These are phyloP conservation scores for Morella rubra DNA, from an alignment of 306 rosid genomes.

Conservation along the genomic window DNA sequence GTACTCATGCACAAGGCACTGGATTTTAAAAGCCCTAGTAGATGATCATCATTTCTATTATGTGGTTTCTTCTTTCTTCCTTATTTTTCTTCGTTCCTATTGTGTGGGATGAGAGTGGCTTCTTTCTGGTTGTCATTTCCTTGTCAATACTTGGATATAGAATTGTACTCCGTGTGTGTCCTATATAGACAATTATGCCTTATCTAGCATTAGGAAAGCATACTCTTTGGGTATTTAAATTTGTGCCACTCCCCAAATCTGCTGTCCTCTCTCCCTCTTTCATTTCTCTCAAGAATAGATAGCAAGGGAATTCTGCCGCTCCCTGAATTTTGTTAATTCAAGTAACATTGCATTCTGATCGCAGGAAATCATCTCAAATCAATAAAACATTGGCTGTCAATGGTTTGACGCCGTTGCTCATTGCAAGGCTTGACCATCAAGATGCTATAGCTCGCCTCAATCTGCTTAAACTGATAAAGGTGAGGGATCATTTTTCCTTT, in stretches of 20 bases:
- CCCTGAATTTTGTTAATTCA: background rate
- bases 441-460: conserved; percentile 99
- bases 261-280: no score
- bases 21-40: background rate
- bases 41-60: background rate
- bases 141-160: background rate
- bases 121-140: no score
- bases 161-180: background rate
- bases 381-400: conserved; percentile 94
- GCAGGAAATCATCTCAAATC: conserved; percentile 95
- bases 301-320: background rate
- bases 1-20: background rate
- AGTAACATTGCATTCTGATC: conserved; percentile 22
- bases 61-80: background rate
- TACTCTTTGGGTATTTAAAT: background rate
- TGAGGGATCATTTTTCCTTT: conserved; percentile 12
- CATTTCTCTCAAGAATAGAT: background rate
- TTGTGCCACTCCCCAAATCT: background rate
- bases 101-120: background rate
- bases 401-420: conserved; percentile 92
- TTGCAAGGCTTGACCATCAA: conserved; percentile 92
- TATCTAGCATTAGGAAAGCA: background rate
- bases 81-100: background rate
- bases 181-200: background rate
- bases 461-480: conserved; percentile 97